These are phyloP conservation scores for Sporothrix humicola DNA, from an alignment of 2,329 filamentous ascomycete genomes.

Conservation along the genomic window DNA sequence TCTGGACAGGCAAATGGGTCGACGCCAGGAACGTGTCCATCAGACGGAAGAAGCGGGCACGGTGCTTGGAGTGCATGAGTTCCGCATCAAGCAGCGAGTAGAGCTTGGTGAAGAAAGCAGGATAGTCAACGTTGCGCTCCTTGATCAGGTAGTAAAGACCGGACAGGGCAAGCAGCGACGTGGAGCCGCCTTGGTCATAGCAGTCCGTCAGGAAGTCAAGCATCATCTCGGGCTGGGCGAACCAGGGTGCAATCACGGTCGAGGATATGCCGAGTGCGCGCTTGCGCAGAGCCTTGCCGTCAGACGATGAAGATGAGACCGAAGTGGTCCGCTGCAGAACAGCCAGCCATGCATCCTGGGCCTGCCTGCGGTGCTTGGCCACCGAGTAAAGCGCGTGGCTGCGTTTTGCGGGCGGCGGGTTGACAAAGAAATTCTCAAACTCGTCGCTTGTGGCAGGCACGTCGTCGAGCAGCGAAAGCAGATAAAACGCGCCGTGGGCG, in stretches of 20 bases:
- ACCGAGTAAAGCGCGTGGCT: slow-evolving; percentile 70
- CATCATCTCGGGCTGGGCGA: slow-evolving; percentile 82
- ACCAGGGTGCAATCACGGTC: slow-evolving; percentile 84
- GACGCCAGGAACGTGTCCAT: slow-evolving; percentile 89
- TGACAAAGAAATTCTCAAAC: slow-evolving; percentile 70
- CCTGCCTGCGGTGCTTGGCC: slow-evolving; percentile 75
- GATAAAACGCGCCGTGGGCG: slow-evolving; percentile 58
- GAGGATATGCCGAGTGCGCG: slow-evolving; percentile 76
- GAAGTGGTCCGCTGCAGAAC: slow-evolving; percentile 69
- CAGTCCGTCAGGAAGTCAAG: slow-evolving; percentile 98
- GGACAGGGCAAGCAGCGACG: slow-evolving; percentile 84
- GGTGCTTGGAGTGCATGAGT: slow-evolving; percentile 90
- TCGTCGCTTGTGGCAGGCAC: slow-evolving; percentile 71
- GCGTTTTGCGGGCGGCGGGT: slow-evolving; percentile 66
- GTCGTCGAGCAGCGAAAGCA: slow-evolving; percentile 71
- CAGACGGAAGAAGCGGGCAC: slow-evolving; percentile 90
- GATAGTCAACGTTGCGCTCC: slow-evolving; percentile 93
- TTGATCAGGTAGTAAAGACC: slow-evolving; percentile 95
- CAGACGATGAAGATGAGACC: slow-evolving; percentile 50
- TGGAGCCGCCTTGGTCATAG: slow-evolving; percentile 84
- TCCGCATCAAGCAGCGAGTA: slow-evolving; percentile 89
- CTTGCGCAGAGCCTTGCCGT: slow-evolving; percentile 76
- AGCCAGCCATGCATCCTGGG: slow-evolving; percentile 85
- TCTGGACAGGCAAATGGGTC: slow-evolving; percentile 85
- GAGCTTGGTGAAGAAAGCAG: slow-evolving; percentile 89